Evolutionary conservation across 2,329 filamentous ascomycete genomes (phyloP), one percentile per base, ranked within the genome.

Genomic region (Lithohypha guttulata): DNA sequence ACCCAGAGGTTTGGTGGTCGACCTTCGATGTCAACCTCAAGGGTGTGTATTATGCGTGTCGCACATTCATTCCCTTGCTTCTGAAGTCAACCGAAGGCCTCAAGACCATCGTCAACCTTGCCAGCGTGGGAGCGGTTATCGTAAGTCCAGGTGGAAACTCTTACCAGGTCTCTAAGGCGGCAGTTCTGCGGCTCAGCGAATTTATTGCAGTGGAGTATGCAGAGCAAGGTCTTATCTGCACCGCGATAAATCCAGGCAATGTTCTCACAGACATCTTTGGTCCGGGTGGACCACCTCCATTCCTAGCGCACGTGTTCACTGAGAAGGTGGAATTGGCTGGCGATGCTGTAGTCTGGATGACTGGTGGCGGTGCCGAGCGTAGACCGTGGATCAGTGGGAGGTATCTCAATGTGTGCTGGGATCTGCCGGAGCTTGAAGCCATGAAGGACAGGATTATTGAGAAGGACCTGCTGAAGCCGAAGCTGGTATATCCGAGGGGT

Each of bases 1-100:
- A 54, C 15, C 44, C 54, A 2, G 53, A 56, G 2, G 62, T 63
- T n/a, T 73, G 67, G 58, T 69, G 64, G 62, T 51, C 49, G 17
- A 60, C 61, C 20, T 68, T 62, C 52, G 65, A 71, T 25, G 62
- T 71, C 39, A 75, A 75, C 42, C 51, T 74, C 20, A 67, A 63
- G 34, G 70, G 71, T 0, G 53, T 50, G 0, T 46, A 59, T 25
- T 26, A 43, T 11, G 15, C 38, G 15, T 20, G 28, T 6, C 39
- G 41, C 14, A 43, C 47, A 6, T 39, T 49, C 22, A 55, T 59
- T 18, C 56, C 56, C 3, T 53, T 59, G n/a, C 48, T 54, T 23
- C 55, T 53, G 44, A 54, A 56, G 9, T n/a, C n/a, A n/a, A n/a
- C n/a, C n/a, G 35, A 35, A 17, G 20, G 42, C 23, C 26, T 39